A percentile compares a stretch with the other conserved stretches of the same genome.
phyloP scores from a whole-genome alignment of 306 rosid genomes.

The Fragaria iinumae region DNA sequence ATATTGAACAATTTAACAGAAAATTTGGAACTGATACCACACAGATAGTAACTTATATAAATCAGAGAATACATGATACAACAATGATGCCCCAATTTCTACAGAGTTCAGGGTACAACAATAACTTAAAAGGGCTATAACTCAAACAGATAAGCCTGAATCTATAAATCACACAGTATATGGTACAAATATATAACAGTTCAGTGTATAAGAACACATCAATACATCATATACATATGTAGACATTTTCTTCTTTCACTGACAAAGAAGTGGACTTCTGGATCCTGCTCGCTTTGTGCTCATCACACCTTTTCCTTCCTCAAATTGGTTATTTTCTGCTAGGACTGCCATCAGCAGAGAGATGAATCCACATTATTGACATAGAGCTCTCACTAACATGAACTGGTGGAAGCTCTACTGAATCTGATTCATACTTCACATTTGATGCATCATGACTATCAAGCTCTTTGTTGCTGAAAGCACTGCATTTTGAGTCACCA shows the following conservation, averaged over 20 bases:
- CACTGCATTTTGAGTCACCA: conserved; percentile 14
- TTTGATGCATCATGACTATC: conserved; percentile 23
- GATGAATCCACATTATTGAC: conserved; percentile 56
- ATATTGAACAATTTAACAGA: too few relatives aligned
- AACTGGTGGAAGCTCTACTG: conserved; percentile 20
- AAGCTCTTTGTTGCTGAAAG: not conserved
- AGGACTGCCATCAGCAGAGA: conserved; percentile 52
- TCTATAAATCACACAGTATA: too few relatives aligned
- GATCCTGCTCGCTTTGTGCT: conserved; percentile 66
- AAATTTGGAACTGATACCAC: too few relatives aligned
- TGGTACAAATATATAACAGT: not conserved
- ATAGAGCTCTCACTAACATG: conserved; percentile 26
- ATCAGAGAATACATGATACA: not conserved
- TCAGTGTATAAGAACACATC: not conserved
- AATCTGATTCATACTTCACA: conserved; percentile 14
- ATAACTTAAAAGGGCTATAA: too few relatives aligned
- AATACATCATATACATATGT: too few relatives aligned
- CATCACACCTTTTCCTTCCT: conserved; percentile 74
- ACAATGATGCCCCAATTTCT: not conserved
- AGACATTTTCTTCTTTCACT: conserved; percentile 17
- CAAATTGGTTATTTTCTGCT: conserved; percentile 48
- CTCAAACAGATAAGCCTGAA: too few relatives aligned
- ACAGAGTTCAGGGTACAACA: not conserved
- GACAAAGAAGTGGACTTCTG: conserved; percentile 17
- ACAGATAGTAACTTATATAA: too few relatives aligned